Evolutionary conservation across 768 basidiomycete species (phyloP).

Genomic region (Lentinula sp.): DNA sequence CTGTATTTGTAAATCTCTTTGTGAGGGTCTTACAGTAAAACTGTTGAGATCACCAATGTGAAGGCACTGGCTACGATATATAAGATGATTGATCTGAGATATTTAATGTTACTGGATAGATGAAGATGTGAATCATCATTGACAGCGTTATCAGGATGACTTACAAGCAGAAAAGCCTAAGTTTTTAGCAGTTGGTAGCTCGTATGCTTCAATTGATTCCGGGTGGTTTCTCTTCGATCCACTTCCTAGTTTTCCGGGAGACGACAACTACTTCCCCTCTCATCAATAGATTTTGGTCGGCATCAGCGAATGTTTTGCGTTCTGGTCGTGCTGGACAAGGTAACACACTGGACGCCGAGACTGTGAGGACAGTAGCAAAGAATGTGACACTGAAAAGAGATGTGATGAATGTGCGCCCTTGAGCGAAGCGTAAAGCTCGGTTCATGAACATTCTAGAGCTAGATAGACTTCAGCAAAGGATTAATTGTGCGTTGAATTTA

Average conservation of each 20-base stretch:
- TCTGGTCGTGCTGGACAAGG: constrained; percentile 73
- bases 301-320: constrained; percentile 55
- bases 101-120: background rate
- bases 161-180: background rate
- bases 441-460: constrained; percentile 50
- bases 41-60: background rate
- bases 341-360: constrained; percentile 71
- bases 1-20: constrained; percentile 2
- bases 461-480: background rate
- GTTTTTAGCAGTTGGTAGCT: background rate
- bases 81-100: background rate
- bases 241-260: constrained; percentile 63
- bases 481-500: constrained; percentile 5
- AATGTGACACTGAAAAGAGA: constrained; percentile 79
- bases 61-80: background rate
- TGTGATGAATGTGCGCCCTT: constrained; percentile 68
- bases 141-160: background rate
- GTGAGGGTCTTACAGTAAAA: background rate
- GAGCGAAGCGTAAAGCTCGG: constrained; percentile 54
- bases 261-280: constrained; percentile 28
- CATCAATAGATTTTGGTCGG: constrained; percentile 20
- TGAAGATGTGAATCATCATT: background rate
- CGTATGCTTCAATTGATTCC: constrained; percentile 12
- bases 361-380: constrained; percentile 71
- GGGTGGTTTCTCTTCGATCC: constrained; percentile 72